phyloP scores from a whole-genome alignment of 2,329 filamentous ascomycete species.

The Pezicula radicicola region DNA sequence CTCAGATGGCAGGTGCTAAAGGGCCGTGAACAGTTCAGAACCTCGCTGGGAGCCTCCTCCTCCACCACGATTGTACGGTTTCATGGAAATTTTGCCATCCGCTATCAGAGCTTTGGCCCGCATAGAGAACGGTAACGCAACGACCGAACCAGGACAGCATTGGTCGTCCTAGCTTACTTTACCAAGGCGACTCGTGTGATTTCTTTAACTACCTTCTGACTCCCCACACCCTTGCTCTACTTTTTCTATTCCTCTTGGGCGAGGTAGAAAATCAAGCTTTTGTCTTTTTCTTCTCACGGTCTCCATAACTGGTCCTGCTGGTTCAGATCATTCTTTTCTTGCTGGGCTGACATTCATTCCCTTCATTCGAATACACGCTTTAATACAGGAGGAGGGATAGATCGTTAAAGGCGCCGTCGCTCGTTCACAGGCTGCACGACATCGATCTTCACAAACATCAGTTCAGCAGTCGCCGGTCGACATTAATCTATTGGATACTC shows the following conservation, averaged over 20 bases:
- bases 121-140: conserved; percentile 19
- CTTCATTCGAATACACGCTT: conserved; percentile 22
- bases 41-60: conserved; percentile 4
- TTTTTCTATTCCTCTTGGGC: conserved; percentile 33
- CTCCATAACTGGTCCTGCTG: conserved; percentile 51
- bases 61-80: conserved; percentile 10
- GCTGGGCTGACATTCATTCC: conserved; percentile 31
- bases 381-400: conserved; percentile 26
- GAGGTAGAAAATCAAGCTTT: conserved; percentile 42
- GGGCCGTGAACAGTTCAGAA: conserved; percentile 12
- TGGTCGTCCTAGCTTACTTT: conserved; percentile 2
- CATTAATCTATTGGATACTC: conserved; percentile 34
- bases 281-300: conserved; percentile 32
- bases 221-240: conserved; percentile 27
- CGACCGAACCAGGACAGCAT: conserved; percentile 9
- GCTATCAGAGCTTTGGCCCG: conserved; percentile 14
- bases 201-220: conserved; percentile 25
- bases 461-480: conserved; percentile 52
- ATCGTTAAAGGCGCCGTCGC: conserved; percentile 18
- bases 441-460: conserved; percentile 17
- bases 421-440: conserved; percentile 23
- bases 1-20: conserved; percentile 30
- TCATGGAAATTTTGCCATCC: conserved; percentile 23
- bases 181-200: conserved; percentile 3
- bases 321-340: conserved; percentile 55